Base-by-base conservation (phyloP, 164 flowering plant genomes). In the Piper longum region DNA sequence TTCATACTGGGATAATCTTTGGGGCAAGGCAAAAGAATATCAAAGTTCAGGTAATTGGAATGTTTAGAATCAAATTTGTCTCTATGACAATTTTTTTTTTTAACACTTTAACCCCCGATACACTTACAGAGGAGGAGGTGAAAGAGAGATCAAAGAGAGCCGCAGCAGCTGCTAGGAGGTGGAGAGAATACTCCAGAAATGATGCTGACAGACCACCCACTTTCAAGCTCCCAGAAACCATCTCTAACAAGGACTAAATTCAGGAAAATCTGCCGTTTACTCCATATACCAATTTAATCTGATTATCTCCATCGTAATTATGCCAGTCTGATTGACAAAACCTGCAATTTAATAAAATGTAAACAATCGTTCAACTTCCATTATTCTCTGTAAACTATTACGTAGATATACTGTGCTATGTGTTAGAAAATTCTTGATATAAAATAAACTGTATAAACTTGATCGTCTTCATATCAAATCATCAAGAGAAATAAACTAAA, bases 101-200 rank as follows among this genome's bases (percentile, higher is more conserved):
- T 26, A 26, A 26, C 36, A 26, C 11, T n/a, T 26, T 57, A 2
- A 57, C 11, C 5, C 9, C 7, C 14, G 9, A 14, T 48, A 48
- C 64, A 19, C 57, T 69, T 67, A 72, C 89, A 88, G 98, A 82
- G 69, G 96, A 86, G 66, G 92, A 89, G 67, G 79, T 71, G 55
- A 79, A 85, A 61, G 90, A 89, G 69, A 81, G 96, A 76, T 82
- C 96, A 61, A 82, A 65, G 41, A 67, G 84, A 75, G 87, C 96
- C 19, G 98, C 97, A 7, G 95, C 91, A 4, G 96, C 96, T 3
- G 88, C 98, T 65, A 78, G 95, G 66, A 82, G 95, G 80, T 92
- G 96, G 98, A 85, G 98, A 73, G 98, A 92, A 71, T 92, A 89
- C 76, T 86, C 96, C 36, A 82, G 96, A 70, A 75, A 73, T 64